Percentiles rank a stretch among this genome's conserved stretches.
phyloP scores from a whole-genome alignment of 805 yeast genomes.

The Hanseniaspora guilliermondii region DNA sequence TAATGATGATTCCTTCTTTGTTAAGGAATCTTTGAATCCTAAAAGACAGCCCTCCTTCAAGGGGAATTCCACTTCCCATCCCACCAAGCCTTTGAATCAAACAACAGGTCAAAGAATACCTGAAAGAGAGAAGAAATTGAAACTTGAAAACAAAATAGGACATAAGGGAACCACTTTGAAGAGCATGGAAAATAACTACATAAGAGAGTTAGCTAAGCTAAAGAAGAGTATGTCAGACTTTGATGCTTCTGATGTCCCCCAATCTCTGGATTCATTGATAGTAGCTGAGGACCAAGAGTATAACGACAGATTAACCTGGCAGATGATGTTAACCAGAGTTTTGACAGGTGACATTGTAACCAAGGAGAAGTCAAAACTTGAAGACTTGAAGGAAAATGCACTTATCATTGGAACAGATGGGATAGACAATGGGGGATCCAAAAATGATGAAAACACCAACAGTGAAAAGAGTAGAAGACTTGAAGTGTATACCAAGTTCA shows the following conservation, averaged over 20 bases:
- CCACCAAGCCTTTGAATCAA: neutral
- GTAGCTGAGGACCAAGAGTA: conserved; percentile 15
- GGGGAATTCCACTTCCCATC: neutral
- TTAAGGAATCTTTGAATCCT: neutral
- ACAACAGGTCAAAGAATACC: neutral
- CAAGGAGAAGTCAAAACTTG: conserved; percentile 72
- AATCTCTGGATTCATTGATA: neutral
- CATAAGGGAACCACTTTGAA: neutral
- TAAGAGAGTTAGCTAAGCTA: neutral
- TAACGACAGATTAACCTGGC: conserved; percentile 84
- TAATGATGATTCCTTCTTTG: neutral
- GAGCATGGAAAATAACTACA: neutral
- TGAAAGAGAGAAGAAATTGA: neutral
- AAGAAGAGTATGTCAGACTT: neutral
- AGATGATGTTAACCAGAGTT: conserved; percentile 78
- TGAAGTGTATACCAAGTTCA: conserved; percentile 29
- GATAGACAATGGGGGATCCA: neutral
- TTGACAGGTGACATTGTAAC: conserved; percentile 89
- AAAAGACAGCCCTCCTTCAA: neutral
- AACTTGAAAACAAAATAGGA: neutral
- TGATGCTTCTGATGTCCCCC: neutral
- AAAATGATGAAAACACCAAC: conserved; percentile 32
- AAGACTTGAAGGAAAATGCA: conserved; percentile 31
- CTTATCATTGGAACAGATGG: conserved; percentile 19
- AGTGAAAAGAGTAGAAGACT: conserved; percentile 25